Evolutionary conservation across 2,329 filamentous ascomycete species (phyloP).

Genomic region (Diplodia mutila): DNA sequence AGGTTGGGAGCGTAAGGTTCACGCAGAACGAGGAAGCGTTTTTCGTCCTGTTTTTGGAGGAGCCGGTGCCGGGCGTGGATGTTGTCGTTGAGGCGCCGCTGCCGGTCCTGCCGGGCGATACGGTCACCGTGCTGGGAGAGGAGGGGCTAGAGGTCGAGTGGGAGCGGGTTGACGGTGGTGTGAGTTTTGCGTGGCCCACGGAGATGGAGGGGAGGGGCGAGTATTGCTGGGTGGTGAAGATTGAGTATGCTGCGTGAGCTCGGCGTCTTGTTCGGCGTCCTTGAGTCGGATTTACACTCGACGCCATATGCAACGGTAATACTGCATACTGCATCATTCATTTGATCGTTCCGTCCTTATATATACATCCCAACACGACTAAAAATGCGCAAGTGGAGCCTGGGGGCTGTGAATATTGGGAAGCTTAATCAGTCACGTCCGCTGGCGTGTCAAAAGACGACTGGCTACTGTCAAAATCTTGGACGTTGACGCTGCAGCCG

Average conservation of each 20-base stretch:
- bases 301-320: too few relatives aligned
- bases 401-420: too few relatives aligned
- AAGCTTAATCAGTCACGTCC: too few relatives aligned
- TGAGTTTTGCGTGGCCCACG: conserved; percentile 34
- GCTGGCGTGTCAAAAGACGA: too few relatives aligned
- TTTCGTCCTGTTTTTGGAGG: conserved; percentile 53
- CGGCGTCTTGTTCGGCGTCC: not conserved
- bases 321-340: too few relatives aligned
- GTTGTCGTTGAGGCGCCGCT: conserved; percentile 50
- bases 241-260: conserved; percentile 26
- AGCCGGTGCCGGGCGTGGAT: conserved; percentile 36
- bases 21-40: conserved; percentile 59
- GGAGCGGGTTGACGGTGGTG: conserved; percentile 29
- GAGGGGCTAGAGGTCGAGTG: conserved; percentile 24
- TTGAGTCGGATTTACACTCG: not conserved
- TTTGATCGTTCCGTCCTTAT: too few relatives aligned
- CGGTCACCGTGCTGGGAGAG: conserved; percentile 50
- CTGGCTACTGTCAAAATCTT: too few relatives aligned
- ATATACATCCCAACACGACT: too few relatives aligned
- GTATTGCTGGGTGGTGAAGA: conserved; percentile 31
- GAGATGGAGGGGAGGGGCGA: conserved; percentile 28
- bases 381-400: too few relatives aligned
- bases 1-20: conserved; percentile 53
- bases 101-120: conserved; percentile 53
- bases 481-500: too few relatives aligned